Conservation (phyloP, 2,329 filamentous ascomycete species). For the Xylariaceae sp. region DNA sequence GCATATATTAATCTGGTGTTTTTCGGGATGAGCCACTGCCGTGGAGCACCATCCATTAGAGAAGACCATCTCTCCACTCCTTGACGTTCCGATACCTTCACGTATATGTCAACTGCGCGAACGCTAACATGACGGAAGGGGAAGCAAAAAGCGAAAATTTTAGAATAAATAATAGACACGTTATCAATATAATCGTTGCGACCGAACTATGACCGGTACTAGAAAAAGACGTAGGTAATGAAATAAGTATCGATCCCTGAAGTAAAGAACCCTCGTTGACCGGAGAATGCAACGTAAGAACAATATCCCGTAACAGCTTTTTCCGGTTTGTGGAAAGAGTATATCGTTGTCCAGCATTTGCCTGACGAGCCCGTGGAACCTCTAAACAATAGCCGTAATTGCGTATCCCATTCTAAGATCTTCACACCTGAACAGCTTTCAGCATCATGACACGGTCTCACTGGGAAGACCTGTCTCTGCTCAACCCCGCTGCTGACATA, state of each 20-base stretch:
- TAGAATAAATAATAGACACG: background rate
- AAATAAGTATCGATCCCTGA: background rate
- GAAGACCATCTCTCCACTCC: no score
- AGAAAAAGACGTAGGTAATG: background rate
- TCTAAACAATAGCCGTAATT: background rate
- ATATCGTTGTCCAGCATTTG: background rate
- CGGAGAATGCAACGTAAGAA: background rate
- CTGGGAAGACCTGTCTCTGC: background rate
- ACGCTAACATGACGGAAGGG: no score
- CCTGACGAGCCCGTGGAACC: background rate
- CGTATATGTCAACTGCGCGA: no score
- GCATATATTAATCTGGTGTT: no score
- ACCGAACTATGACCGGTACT: background rate
- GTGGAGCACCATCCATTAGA: no score
- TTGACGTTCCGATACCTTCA: no score
- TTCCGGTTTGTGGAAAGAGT: background rate
- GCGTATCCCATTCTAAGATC: background rate
- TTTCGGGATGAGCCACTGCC: no score
- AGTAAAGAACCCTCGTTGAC: background rate
- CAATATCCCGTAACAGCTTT: background rate
- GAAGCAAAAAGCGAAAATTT: background rate
- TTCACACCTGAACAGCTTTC: background rate
- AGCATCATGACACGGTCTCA: background rate
- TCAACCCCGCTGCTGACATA: background rate
- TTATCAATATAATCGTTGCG: background rate